Percentiles rank a stretch among this genome's conserved stretches.
Evolutionary conservation across 2,329 filamentous ascomycete genomes (phyloP).

Genomic region (Escovopsis sp.): DNA sequence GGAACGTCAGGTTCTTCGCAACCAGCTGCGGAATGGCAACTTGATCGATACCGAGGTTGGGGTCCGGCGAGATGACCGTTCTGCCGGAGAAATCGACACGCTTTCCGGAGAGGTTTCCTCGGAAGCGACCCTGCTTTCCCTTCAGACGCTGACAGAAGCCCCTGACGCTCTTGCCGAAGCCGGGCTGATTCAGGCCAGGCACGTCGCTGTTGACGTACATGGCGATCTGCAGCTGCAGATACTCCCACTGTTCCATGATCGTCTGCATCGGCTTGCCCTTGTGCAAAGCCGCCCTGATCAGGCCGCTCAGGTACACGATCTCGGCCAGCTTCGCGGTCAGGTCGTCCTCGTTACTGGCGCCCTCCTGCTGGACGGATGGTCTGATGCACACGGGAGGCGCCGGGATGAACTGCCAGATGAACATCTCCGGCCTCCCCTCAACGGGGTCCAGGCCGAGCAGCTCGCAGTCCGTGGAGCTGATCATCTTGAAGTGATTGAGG

Average conservation of each 20-base stretch:
- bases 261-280: slow-evolving; percentile 75
- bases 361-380: slow-evolving; percentile 86
- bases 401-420: slow-evolving; percentile 92
- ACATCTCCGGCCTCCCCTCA: slow-evolving; percentile 86
- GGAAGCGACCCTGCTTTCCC: slow-evolving; percentile 92
- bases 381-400: slow-evolving; percentile 89
- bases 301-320: slow-evolving; percentile 81
- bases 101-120: slow-evolving; percentile 92
- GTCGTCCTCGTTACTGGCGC: slow-evolving; percentile 88
- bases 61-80: slow-evolving; percentile 95
- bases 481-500: slow-evolving; percentile 79
- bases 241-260: slow-evolving; percentile 98
- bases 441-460: slow-evolving; percentile 74
- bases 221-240: slow-evolving; percentile 83
- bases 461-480: slow-evolving; percentile 75
- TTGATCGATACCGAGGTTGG: slow-evolving; percentile 83
- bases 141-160: slow-evolving; percentile 93
- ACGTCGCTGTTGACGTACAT: slow-evolving; percentile 98
- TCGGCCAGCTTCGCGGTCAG: slow-evolving; percentile 94
- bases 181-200: slow-evolving; percentile 77
- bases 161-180: slow-evolving; percentile 74
- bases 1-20: slow-evolving; percentile 94
- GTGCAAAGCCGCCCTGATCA: slow-evolving; percentile 67
- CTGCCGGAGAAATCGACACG: slow-evolving; percentile 96
- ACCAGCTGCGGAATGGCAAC: slow-evolving; percentile 83